Conservation (phyloP, 352 stramenopile species). For the Pseudoperonospora humuli region DNA sequence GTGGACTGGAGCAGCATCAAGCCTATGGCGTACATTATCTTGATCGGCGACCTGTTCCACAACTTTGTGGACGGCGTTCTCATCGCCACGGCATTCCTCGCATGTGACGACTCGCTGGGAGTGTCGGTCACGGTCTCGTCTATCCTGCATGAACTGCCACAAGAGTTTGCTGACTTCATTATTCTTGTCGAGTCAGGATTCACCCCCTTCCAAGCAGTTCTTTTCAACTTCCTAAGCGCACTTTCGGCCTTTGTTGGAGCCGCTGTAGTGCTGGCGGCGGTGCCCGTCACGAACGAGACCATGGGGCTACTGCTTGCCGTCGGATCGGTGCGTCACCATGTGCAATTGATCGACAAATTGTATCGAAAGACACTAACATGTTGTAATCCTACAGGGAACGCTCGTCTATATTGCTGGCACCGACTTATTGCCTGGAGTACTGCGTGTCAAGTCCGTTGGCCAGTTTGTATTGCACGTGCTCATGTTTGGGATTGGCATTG, state of each 20-base stretch:
- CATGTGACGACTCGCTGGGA: conserved; percentile 36
- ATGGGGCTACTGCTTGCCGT: conserved; percentile 73
- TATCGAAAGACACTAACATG: no score
- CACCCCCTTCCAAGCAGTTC: conserved; percentile 42
- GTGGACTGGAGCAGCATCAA: conserved; percentile 37
- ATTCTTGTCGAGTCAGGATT: conserved; percentile 73
- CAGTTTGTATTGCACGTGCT: conserved; percentile 31
- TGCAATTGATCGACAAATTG: no score
- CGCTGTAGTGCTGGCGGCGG: conserved; percentile 43
- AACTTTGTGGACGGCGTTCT: conserved; percentile 87
- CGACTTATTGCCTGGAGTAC: conserved; percentile 52
- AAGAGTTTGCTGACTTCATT: conserved; percentile 85
- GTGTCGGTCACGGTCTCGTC: conserved; percentile 56
- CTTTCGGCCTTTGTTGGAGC: conserved; percentile 72
- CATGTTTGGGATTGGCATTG: conserved; percentile 54
- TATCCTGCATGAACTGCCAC: conserved; percentile 80
- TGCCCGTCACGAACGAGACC: conserved; percentile 45
- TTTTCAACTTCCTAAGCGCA: conserved; percentile 80
- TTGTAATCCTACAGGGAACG: conserved; percentile 33
- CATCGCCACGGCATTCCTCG: conserved; percentile 45
- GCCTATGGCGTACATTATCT: conserved; percentile 57
- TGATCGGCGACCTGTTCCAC: conserved; percentile 82
- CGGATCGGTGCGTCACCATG: conserved; percentile 49
- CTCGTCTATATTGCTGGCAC: conserved; percentile 63
- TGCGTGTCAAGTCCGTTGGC: conserved; percentile 34